Conservation (phyloP, 257 asterid species). For the Salvia splendens region DNA sequence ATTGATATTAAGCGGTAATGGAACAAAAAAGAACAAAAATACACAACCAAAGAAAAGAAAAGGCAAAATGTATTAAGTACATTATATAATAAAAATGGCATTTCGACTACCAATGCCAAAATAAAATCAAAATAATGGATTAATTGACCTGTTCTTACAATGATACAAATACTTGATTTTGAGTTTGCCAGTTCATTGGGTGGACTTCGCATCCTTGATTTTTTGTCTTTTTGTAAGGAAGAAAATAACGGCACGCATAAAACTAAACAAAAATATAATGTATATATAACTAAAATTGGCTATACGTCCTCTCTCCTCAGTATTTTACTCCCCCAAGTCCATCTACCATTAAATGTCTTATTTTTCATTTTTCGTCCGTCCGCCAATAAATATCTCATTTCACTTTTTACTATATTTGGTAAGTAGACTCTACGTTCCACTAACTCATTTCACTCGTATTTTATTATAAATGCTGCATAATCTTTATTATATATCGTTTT, state of each 20-base stretch:
- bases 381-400: no score
- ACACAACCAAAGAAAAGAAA: not conserved
- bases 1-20: not conserved
- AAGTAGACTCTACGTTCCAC: no score
- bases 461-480: no score
- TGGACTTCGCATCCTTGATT: conserved; percentile 12
- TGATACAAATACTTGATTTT: not conserved
- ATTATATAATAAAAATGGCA: not conserved
- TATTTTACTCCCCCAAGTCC: no score
- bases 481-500: no score
- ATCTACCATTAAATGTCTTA: no score
- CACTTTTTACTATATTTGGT: no score
- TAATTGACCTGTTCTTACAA: conserved; percentile 34
- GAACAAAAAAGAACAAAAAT: not conserved
- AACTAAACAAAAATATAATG: not conserved
- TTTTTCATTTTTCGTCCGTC: no score
- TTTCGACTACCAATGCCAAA: conserved; percentile 16
- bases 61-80: no score
- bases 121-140: not conserved
- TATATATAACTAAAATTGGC: no score
- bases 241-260: not conserved
- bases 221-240: not conserved
- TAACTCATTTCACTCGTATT: no score
- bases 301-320: no score
- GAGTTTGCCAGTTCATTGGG: conserved; percentile 10